phyloP scores from a whole-genome alignment of 108 stramenopile species.

The Schizochytrium sp. region DNA sequence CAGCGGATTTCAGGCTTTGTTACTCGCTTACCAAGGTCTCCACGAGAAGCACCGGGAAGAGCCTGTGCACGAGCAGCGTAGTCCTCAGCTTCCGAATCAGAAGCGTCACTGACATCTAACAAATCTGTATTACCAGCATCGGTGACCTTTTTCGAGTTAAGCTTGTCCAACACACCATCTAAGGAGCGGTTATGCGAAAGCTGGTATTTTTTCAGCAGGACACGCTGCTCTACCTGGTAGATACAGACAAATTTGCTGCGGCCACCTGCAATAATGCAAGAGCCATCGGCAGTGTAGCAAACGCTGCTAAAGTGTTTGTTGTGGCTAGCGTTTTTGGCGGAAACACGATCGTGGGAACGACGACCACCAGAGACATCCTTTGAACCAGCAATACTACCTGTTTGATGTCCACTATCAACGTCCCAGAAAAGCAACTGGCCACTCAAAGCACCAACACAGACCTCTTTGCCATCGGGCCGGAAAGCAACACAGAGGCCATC shows the following conservation, averaged over 20 bases:
- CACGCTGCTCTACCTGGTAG: constrained; percentile 90
- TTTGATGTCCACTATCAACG: constrained; percentile 83
- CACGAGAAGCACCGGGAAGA: constrained; percentile 65
- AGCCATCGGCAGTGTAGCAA: constrained; percentile 95
- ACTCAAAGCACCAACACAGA: constrained; percentile 90
- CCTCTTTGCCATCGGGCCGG: constrained; percentile 93
- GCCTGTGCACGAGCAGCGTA: constrained; percentile 57
- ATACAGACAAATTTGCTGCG: constrained; percentile 97
- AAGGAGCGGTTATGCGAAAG: constrained; percentile 89
- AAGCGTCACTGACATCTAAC: constrained; percentile 62
- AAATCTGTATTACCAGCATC: constrained; percentile 67
- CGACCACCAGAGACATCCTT: constrained; percentile 90
- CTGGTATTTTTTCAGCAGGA: constrained; percentile 97
- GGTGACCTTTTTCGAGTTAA: constrained; percentile 66
- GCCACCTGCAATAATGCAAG: constrained; percentile 94
- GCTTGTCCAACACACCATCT: constrained; percentile 73
- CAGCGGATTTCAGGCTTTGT: constrained; percentile 67
- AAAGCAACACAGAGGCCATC: constrained; percentile 95
- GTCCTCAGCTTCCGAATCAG: constrained; percentile 62
- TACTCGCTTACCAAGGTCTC: constrained; percentile 41
- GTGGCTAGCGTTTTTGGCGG: constrained; percentile 89
- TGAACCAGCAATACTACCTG: constrained; percentile 87
- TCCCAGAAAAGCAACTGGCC: constrained; percentile 95
- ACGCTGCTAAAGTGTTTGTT: constrained; percentile 93
- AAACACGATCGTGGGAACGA: constrained; percentile 85